Evolutionary conservation across 2,329 filamentous ascomycete genomes (phyloP).

Genomic region (Eurotiales sp.): DNA sequence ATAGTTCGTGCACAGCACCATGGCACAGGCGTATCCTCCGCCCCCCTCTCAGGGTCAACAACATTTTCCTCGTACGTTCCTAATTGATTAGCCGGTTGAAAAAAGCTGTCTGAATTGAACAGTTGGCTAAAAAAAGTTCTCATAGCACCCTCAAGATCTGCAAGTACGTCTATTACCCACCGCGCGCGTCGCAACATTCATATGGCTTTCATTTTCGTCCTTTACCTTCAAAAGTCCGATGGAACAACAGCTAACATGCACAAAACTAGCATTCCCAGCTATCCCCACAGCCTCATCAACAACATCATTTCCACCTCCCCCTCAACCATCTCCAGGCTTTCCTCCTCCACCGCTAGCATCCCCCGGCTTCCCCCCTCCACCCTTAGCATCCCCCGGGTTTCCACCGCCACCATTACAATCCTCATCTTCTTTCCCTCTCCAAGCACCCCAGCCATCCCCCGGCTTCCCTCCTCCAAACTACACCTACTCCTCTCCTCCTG

Average conservation of each 20-base stretch:
- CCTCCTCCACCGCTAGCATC: constrained; percentile 21
- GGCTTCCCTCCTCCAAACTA: constrained; percentile 23
- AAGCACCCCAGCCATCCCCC: constrained; percentile 19
- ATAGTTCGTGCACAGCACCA: not conserved
- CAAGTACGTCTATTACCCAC: constrained; percentile 11
- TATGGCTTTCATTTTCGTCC: no score
- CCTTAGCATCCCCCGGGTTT: constrained; percentile 17
- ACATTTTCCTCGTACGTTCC: constrained; percentile 19
- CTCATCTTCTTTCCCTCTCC: no score
- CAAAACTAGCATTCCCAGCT: not conserved
- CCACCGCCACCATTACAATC: constrained; percentile 19
- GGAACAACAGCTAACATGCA: not conserved
- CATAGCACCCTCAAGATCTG: constrained; percentile 15
- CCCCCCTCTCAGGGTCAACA: constrained; percentile 15
- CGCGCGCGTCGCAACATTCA: not conserved
- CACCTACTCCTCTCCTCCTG: constrained; percentile 8
- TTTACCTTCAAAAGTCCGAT: no score
- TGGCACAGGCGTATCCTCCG: constrained; percentile 16
- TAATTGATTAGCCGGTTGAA: not conserved
- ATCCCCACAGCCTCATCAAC: not conserved
- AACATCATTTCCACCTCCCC: constrained; percentile 25
- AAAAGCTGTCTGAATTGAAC: not conserved
- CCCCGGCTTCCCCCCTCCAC: constrained; percentile 19
- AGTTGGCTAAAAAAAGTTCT: not conserved
- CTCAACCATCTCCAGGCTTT: constrained; percentile 17